Evolutionary conservation across 257 asterid species (phyloP), one percentile per base, ranked within the genome.

Genomic region (Marsdenia floribunda): DNA sequence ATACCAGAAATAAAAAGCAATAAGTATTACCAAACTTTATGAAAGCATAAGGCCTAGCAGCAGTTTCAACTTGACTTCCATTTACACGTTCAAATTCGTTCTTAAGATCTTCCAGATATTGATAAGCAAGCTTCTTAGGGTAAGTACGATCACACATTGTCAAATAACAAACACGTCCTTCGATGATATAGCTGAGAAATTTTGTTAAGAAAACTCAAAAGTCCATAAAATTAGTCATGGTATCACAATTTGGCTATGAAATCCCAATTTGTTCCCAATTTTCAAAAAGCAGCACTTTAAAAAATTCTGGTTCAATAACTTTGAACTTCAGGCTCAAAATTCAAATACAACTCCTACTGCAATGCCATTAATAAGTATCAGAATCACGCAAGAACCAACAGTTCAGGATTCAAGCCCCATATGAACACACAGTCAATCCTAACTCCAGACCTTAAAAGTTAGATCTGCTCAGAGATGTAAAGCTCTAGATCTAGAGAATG

Each of bases 1-100:
- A 64, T 2, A 61, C 72, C 50, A 73, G 73, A 77, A 77, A 66
- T 71, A 40, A 71, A 38, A 19, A 38, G 49, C 15, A 42, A 76
- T 40, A 58, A 73, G 53, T 72, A 84, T 80, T 79, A 90, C 98
- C 97, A 84, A 93, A 93, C 82, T 93, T 91, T 80, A 93, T 93
- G 77, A 93, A 93, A 68, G 97, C 97, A 84, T 93, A 93, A 19
- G 98, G 98, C 79, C 98, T 91, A 70, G 96, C 98, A 79, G 97
- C 98, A 73, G 98, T 93, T 87, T 93, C 98, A 47, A 86, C 89
- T 90, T 91, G 97, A 84, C 84, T 89, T 72, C 90, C 96, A 77
- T 90, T 90, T 54, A 86, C 84, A 71, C 86, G 92, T 86, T 90
- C 98, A 81, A 93, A 93, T 84, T 93, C 98, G 81, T 83, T 93